phyloP scores from a whole-genome alignment of 345 rosid genomes.

The Psidium friedrichsthalianum region DNA sequence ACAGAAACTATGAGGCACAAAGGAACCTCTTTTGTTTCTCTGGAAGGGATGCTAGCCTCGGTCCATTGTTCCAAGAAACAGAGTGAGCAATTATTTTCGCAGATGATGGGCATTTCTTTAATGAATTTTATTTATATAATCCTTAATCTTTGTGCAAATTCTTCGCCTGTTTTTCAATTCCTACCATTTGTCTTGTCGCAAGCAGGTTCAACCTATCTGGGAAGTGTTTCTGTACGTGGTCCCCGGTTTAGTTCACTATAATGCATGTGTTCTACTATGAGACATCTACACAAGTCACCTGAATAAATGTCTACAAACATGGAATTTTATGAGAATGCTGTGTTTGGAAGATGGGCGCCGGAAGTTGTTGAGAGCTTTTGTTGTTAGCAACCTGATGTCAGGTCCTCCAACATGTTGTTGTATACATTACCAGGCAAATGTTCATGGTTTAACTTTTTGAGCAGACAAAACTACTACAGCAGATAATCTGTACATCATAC shows the following conservation, averaged over 20 bases:
- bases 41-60: neutral
- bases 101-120: neutral
- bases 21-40: neutral
- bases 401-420: neutral
- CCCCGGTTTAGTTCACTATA: neutral
- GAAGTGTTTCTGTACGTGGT: neutral
- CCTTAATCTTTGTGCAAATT: neutral
- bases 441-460: neutral
- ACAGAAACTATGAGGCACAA: neutral
- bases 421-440: neutral
- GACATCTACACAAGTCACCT: neutral
- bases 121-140: neutral
- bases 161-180: neutral
- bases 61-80: neutral
- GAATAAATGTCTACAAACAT: neutral
- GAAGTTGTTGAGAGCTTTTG: neutral
- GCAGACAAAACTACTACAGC: neutral
- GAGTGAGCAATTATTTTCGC: neutral
- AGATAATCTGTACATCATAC: neutral
- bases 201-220: neutral
- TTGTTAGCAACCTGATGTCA: neutral
- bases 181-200: neutral
- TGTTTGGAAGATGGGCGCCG: neutral
- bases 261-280: neutral
- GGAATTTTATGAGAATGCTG: neutral